Conservation (phyloP, 768 basidiomycete genomes). For the Xanthoconium purpureum region DNA sequence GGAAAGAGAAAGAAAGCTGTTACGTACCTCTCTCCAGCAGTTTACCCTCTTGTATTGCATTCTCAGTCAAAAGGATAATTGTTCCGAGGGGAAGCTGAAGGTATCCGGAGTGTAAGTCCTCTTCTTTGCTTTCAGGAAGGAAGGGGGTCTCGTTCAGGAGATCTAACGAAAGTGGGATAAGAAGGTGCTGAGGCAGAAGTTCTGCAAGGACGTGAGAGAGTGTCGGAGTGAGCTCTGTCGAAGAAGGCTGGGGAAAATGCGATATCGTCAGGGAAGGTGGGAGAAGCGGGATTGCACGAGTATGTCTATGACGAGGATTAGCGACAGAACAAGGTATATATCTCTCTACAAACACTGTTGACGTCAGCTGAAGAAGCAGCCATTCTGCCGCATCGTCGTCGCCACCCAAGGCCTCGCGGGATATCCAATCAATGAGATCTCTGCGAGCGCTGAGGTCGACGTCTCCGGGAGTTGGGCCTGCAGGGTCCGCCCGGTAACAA, state of each 20-base stretch:
- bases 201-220: conserved; percentile 53
- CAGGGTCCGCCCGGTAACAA: conserved; percentile 34
- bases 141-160: conserved; percentile 57
- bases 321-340: background rate
- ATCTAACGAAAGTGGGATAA: conserved; percentile 60
- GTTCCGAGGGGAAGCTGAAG: conserved; percentile 69
- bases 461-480: conserved; percentile 1
- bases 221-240: conserved; percentile 36
- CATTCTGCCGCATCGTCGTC: conserved; percentile 72
- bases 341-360: conserved; percentile 54
- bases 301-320: conserved; percentile 46
- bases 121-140: conserved; percentile 61
- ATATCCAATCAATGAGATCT: conserved; percentile 71
- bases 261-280: conserved; percentile 66
- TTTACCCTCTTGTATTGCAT: conserved; percentile 63
- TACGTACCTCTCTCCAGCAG: conserved; percentile 47
- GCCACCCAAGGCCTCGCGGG: conserved; percentile 62
- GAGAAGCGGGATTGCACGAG: conserved; percentile 61
- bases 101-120: conserved; percentile 71
- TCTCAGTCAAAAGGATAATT: conserved; percentile 61
- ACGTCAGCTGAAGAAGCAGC: conserved; percentile 58
- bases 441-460: conserved; percentile 35
- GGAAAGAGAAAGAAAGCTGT: background rate
- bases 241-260: conserved; percentile 50
- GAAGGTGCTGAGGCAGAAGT: conserved; percentile 55